These are phyloP conservation scores for Pseudonitzschia delicatissima DNA, from an alignment of 108 stramenopile genomes.

Conservation along the genomic window DNA sequence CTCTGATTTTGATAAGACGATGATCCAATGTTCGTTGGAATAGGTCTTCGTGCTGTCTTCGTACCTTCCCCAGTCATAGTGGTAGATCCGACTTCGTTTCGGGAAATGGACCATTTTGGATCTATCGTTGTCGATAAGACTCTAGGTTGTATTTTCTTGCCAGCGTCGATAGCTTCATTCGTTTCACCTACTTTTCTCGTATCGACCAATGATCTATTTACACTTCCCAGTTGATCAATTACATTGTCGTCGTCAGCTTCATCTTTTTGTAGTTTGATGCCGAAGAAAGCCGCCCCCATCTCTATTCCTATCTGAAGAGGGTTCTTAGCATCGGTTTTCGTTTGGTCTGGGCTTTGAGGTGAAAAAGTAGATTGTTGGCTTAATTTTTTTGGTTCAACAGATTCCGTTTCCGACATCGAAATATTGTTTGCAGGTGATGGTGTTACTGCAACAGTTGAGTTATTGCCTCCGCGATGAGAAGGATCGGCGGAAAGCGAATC, in stretches of 20 bases:
- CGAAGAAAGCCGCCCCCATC: conserved; percentile 7
- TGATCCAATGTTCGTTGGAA: background rate
- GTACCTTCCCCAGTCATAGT: background rate
- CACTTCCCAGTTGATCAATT: background rate
- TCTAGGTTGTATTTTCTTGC: background rate
- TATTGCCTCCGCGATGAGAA: background rate
- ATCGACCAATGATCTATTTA: background rate
- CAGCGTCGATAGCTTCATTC: background rate
- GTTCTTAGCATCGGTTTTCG: conserved; percentile 2
- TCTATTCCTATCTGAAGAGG: conserved; percentile 14
- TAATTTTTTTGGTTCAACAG: background rate
- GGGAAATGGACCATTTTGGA: background rate
- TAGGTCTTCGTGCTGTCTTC: background rate
- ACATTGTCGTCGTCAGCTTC: background rate
- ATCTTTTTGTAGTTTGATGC: background rate
- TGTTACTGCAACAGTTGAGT: background rate
- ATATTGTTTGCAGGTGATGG: background rate
- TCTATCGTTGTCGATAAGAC: background rate
- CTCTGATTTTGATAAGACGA: background rate
- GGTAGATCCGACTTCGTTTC: background rate
- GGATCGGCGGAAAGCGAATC: background rate
- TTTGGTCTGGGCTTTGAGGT: background rate
- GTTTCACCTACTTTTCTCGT: background rate
- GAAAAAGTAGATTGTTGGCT: background rate
- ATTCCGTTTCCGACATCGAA: background rate